Conservation (phyloP, 768 basidiomycete species). For the Pilatotrama ljubarskyi region DNA sequence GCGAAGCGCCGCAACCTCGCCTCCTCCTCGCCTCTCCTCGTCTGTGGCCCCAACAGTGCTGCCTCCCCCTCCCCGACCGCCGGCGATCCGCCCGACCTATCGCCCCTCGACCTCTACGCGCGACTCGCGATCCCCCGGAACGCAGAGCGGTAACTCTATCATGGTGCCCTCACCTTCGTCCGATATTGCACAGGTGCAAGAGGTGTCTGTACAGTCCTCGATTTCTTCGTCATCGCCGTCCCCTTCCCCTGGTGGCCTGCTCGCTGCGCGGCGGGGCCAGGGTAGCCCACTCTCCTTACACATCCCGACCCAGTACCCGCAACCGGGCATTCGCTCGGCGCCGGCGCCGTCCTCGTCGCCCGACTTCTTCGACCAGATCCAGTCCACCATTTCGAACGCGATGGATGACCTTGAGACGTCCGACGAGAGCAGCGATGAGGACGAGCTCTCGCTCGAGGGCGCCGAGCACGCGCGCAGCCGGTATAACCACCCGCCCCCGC, state of each 20-base stretch:
- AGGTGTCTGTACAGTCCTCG: constrained; percentile 8
- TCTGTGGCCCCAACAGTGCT: constrained; percentile 57
- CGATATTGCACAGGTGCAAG: constrained; percentile 10
- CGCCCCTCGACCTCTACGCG: constrained; percentile 26
- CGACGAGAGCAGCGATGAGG: constrained; percentile 40
- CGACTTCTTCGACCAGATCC: constrained; percentile 76
- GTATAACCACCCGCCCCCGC: constrained; percentile 13
- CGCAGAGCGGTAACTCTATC: constrained; percentile 1
- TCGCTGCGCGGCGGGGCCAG: constrained; percentile 28
- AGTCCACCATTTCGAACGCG: constrained; percentile 57
- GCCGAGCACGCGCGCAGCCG: constrained; percentile 16
- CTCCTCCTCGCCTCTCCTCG: constrained; percentile 63
- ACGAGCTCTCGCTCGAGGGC: constrained; percentile 13
- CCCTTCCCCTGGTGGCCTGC: constrained; percentile 6
- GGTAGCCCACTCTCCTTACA: constrained; percentile 27
- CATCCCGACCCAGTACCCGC: constrained; percentile 45
- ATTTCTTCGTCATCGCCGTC: constrained; percentile 5
- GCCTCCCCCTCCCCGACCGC: constrained; percentile 49
- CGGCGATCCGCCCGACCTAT: constrained; percentile 24
- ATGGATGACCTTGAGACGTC: constrained; percentile 74
- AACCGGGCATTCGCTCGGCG: constrained; percentile 55
- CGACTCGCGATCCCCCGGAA: constrained; percentile 12
- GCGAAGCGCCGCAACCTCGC: constrained; percentile 43
- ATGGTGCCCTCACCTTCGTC: constrained; percentile 9
- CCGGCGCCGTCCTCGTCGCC: constrained; percentile 66